Base-by-base conservation (phyloP, 805 yeast genomes). In the Ogataea populi-albae region DNA sequence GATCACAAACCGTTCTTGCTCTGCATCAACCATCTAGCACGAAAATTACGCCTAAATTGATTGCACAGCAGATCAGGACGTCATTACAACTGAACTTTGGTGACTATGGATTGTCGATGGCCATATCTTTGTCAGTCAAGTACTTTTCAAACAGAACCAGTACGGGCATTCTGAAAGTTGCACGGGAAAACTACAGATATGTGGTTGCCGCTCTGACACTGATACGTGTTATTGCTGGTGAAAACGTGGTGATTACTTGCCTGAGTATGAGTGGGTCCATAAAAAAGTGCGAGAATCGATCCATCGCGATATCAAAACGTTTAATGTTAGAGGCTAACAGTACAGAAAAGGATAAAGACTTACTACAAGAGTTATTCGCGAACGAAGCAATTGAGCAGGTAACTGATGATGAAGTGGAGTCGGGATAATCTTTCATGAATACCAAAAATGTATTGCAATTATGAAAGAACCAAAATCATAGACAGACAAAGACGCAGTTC, bases 231-330 rank as follows among this genome's bases (percentile, higher is more conserved):
- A 50, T 87, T 3, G 78, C 69, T 12, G 77, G 71, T 16, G 52
- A 53, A 20, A 61, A 62, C 5, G 73, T 78, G 4, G 69, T 82
- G 8, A 57, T 88, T 11, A 68, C 79, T 36, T 80, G 85, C 19
- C 62, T 73, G 4, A 83, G 81, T 38, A 77, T 86, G 0, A 81
- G 95, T 52, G 98, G 96, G 0, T 87, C 96, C 0, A 88, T 89
- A 21, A 81, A 79, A 54, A 86, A 86, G 53, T 76, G 94, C 45
- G 95, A 89, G 54, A 73, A 78, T 45, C 74, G 68, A 39, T 81
- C 88, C 0, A 77, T 86, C 19, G 57, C 69, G 37, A 66, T 76
- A 52, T 65, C 69, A 34, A 59, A 64, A 27, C 43, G 61, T 28
- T 61, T 73, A 52, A 45, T 58, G 38, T 37, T 27, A 7, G 40